Conservation (phyloP, 805 yeast genomes). For the Candida ascalaphidarum region DNA sequence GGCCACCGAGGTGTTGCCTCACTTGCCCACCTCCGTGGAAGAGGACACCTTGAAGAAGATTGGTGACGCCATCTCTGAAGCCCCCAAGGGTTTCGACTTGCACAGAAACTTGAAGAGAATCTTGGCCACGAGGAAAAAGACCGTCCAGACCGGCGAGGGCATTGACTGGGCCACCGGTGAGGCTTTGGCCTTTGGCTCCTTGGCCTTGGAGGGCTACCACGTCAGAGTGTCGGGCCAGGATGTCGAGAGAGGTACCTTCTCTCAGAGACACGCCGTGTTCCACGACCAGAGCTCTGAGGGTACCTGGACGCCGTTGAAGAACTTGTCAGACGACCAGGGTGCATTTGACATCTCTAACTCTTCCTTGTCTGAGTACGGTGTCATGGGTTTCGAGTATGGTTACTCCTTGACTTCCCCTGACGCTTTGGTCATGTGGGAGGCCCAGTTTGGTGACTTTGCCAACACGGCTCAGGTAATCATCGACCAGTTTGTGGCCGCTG, state of each 20-base stretch:
- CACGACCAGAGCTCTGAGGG: constrained; percentile 89
- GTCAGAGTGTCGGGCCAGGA: constrained; percentile 98
- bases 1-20: constrained; percentile 92
- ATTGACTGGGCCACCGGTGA: constrained; percentile 99
- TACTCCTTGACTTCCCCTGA: constrained; percentile 97
- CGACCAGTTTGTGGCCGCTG: constrained; percentile 95
- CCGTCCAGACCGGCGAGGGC: constrained; percentile 82
- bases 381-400: constrained; percentile 98
- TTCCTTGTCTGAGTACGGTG: constrained; percentile 97
- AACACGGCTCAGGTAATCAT: constrained; percentile 97
- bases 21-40: constrained; percentile 87
- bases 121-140: constrained; percentile 75
- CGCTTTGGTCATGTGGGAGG: constrained; percentile 97
- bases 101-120: constrained; percentile 97
- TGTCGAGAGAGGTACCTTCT: constrained; percentile 99
- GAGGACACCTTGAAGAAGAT: constrained; percentile 64
- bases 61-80: constrained; percentile 70
- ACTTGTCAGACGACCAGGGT: constrained; percentile 74
- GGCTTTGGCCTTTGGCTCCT: constrained; percentile 93
- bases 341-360: constrained; percentile 87
- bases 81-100: constrained; percentile 82
- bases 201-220: constrained; percentile 87
- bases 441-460: constrained; percentile 99
- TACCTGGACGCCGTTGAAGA: constrained; percentile 78
- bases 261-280: constrained; percentile 97